Evolutionary conservation across 208 protist genomes (phyloP), one percentile per base, ranked within the genome.

Genomic region (Acanthamoeba royreba): DNA sequence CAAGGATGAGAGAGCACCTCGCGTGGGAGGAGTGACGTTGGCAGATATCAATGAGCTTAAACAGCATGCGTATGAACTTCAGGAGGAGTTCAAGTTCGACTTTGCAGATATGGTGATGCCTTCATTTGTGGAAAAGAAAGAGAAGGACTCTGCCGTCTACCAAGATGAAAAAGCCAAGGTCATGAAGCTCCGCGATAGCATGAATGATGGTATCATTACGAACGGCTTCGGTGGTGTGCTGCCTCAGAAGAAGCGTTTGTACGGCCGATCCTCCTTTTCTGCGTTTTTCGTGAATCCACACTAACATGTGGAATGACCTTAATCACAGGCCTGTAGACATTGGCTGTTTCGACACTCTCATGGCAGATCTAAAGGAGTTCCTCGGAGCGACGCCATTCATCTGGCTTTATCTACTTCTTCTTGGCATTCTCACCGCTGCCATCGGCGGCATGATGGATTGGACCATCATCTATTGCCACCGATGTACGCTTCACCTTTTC

Each of bases 11-110:
- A 38, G 25, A 7, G 28, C 72, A 40, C 49, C 49, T 25, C 72
- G 72, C 25, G 72, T 81, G 42, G 72, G 72, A 22, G 72, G 72
- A 35, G 72, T 81, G 25, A 81, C 72, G 72, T 28, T 81, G 28
- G 33, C 19, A 2, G 72, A 81, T 42, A 81, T 81, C 40, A 28
- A 31, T 42, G 72, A 81, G 9, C 25, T 81, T 22, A 81, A 43
- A 42, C 43, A 81, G 72, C n/a, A 40, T 28, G 72, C 72, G 40
- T 81, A 81, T 42, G 72, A 81, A 28, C 72, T 81, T 28, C 40
- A 81, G 72, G 9, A 81, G 40, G 72, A 81, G 38, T 81, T 81
- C 72, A 81, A 81, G 72, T 81, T 81, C 0, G 72, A 81, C 72
- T 81, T 81, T 45, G 72, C 72, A 35, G 72, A 81, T 31, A 49